A percentile compares a stretch with the other conserved stretches of the same genome.
phyloP scores from a whole-genome alignment of 2,329 filamentous ascomycete species.

The Ceratocystis cacaofunesta region DNA sequence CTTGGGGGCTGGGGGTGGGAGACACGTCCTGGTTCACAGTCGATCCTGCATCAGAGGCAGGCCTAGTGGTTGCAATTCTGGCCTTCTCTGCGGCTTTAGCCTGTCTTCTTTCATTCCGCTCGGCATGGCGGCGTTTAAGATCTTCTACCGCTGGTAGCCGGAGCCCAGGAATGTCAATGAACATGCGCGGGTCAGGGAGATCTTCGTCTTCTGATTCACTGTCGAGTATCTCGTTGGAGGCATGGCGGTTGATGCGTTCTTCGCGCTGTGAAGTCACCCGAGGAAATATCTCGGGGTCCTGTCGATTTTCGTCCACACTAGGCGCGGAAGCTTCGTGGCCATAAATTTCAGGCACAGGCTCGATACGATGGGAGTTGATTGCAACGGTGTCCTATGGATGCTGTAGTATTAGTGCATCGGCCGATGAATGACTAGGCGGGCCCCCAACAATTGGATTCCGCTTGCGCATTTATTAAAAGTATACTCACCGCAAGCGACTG shows the following conservation, averaged over 20 bases:
- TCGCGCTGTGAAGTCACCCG: not conserved
- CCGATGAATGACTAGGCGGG: too few species aligned
- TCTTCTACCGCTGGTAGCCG: not conserved
- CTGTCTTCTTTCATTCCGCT: not conserved
- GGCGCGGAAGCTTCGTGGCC: too few species aligned
- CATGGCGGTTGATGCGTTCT: not conserved
- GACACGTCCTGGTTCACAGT: not conserved
- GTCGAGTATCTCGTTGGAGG: not conserved
- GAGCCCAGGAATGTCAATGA: constrained; percentile 3
- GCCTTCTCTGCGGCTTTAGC: not conserved
- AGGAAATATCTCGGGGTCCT: not conserved
- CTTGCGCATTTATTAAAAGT: too few species aligned
- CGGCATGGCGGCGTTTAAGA: not conserved
- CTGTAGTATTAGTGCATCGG: too few species aligned
- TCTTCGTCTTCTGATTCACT: constrained; percentile 1
- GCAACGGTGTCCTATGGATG: too few species aligned
- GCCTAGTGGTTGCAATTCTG: not conserved
- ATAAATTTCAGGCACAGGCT: too few species aligned
- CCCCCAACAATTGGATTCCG: too few species aligned
- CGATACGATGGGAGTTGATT: too few species aligned
- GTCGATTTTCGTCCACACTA: not conserved
- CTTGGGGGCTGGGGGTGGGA: not conserved
- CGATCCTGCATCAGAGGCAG: not conserved
- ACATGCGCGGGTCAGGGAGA: constrained; percentile 8
- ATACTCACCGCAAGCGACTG: not conserved